Conservation (phyloP, 2,329 filamentous ascomycete species). For the Sporothrix globosa region DNA sequence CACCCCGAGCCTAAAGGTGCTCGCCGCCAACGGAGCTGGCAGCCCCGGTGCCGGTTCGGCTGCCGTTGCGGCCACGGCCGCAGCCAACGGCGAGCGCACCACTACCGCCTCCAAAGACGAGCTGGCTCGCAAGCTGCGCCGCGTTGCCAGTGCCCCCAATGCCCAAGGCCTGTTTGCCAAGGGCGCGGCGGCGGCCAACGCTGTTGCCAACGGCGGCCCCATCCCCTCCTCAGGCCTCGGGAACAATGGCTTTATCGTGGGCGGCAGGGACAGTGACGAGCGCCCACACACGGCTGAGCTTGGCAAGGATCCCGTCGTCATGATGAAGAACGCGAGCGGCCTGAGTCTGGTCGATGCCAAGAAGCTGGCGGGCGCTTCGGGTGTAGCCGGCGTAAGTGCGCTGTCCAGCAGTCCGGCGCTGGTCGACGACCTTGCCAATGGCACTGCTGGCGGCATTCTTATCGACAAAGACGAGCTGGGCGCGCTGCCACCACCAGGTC, state of each 20-base stretch:
- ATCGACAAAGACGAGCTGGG: conserved; percentile 57
- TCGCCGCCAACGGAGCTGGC: conserved; percentile 63
- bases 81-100: conserved; percentile 67
- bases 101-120: conserved; percentile 88
- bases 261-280: conserved; percentile 51
- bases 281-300: conserved; percentile 84
- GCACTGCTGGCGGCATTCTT: conserved; percentile 32
- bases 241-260: background rate
- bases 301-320: conserved; percentile 75
- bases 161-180: conserved; percentile 85
- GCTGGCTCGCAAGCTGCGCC: conserved; percentile 84
- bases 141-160: conserved; percentile 95
- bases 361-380: conserved; percentile 41
- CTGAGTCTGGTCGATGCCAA: conserved; percentile 54
- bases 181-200: conserved; percentile 48
- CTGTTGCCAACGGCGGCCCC: conserved; percentile 2
- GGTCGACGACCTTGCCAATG: conserved; percentile 39
- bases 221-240: conserved; percentile 12
- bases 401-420: conserved; percentile 22
- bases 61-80: conserved; percentile 38
- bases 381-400: background rate
- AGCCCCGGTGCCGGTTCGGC: conserved; percentile 48
- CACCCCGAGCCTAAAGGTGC: conserved; percentile 76
- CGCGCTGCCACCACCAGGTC: conserved; percentile 68
- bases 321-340: conserved; percentile 56